Evolutionary conservation across 1,284 basidiomycete species (phyloP).

Genomic region (Neotropicomus parvogracilis): DNA sequence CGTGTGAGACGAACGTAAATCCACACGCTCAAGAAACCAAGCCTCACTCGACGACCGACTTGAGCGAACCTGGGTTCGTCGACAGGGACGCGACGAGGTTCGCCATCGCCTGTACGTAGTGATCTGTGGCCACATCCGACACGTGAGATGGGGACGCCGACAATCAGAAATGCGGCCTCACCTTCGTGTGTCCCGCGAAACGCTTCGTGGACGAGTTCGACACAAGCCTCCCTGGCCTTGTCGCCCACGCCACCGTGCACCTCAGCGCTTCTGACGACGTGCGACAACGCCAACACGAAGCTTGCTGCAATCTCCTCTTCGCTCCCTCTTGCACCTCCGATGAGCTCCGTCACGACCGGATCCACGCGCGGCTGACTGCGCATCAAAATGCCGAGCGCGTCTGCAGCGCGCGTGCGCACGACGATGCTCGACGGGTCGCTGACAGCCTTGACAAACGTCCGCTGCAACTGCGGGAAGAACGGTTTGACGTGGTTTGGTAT

Average conservation of each 20-base stretch:
- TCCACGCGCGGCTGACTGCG: slow-evolving; percentile 81
- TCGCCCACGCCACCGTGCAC: slow-evolving; percentile 67
- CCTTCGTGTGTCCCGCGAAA: slow-evolving; percentile 75
- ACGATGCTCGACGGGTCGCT: slow-evolving; percentile 76
- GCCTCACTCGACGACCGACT: slow-evolving; percentile 66
- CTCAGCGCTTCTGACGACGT: slow-evolving; percentile 71
- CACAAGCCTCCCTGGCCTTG: slow-evolving; percentile 66
- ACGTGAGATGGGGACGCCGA: neutral
- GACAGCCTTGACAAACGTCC: slow-evolving; percentile 94
- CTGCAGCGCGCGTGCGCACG: slow-evolving; percentile 80
- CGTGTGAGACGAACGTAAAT: neutral
- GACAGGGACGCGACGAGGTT: slow-evolving; percentile 67
- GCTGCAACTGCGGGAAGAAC: slow-evolving; percentile 97
- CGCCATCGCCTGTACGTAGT: slow-evolving; percentile 70
- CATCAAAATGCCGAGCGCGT: slow-evolving; percentile 91
- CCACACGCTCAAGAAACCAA: neutral
- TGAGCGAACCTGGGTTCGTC: slow-evolving; percentile 61
- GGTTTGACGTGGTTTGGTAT: slow-evolving; percentile 92
- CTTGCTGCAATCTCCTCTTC: slow-evolving; percentile 78
- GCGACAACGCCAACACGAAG: slow-evolving; percentile 72
- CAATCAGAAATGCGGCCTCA: slow-evolving; percentile 29
- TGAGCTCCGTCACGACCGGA: slow-evolving; percentile 85
- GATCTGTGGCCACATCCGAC: slow-evolving; percentile 44
- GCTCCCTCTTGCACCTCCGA: slow-evolving; percentile 62
- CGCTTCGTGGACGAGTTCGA: slow-evolving; percentile 76